Conservation (phyloP, 139 green algal genomes). For the Eudorina sp. region DNA sequence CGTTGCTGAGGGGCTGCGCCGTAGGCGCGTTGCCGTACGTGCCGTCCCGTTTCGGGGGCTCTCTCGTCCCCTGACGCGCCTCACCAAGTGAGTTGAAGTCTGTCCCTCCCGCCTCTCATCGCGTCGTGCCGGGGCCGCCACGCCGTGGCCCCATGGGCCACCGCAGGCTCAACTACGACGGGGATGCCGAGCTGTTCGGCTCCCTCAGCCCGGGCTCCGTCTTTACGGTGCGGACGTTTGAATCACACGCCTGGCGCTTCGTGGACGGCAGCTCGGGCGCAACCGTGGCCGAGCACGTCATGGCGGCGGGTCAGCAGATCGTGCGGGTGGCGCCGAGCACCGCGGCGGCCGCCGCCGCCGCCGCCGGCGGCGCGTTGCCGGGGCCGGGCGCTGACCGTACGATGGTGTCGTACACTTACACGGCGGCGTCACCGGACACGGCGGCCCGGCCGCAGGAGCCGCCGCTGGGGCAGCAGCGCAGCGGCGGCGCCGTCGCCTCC, state of each 20-base stretch:
- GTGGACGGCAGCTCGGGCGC: conserved; percentile 16
- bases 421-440: not conserved
- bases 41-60: too few relatives aligned
- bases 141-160: too few relatives aligned
- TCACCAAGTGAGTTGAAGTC: too few relatives aligned
- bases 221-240: conserved; percentile 24
- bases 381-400: not conserved
- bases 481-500: not conserved
- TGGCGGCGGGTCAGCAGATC: conserved; percentile 15
- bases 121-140: too few relatives aligned
- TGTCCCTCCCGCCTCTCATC: too few relatives aligned
- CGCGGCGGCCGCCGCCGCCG: not conserved
- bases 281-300: conserved; percentile 25
- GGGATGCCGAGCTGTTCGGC: conserved; percentile 36
- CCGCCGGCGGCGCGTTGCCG: not conserved
- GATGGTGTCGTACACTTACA: conserved; percentile 10
- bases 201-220: not conserved
- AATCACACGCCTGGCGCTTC: conserved; percentile 48
- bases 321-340: not conserved
- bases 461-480: not conserved
- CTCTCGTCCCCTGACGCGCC: too few relatives aligned
- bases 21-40: too few relatives aligned
- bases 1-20: too few relatives aligned
- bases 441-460: not conserved
- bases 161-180: conserved; percentile 44